phyloP scores from a whole-genome alignment of 2,329 filamentous ascomycete species.

The Ustilaginoidea virens region DNA sequence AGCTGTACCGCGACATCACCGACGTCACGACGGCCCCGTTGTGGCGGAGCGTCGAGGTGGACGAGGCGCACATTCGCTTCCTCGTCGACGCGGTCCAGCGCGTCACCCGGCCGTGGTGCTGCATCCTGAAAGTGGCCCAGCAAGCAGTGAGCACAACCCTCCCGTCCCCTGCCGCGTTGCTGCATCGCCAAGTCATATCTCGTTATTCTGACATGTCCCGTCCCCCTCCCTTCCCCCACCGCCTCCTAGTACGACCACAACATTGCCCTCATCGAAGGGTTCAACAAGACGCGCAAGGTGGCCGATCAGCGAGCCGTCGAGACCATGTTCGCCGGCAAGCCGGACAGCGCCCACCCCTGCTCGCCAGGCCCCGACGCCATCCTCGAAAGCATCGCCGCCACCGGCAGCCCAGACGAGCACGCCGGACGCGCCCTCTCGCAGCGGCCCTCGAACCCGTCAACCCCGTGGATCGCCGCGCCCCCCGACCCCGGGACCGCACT shows the following conservation, averaged over 20 bases:
- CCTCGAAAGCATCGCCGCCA: constrained; percentile 11
- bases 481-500: too few species aligned
- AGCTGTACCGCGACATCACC: constrained; percentile 18
- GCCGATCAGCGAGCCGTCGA: constrained; percentile 9
- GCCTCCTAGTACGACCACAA: constrained; percentile 16
- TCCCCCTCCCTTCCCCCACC: too few species aligned
- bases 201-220: neutral
- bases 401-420: constrained; percentile 9
- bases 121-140: constrained; percentile 13
- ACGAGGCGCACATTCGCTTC: constrained; percentile 16
- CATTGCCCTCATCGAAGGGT: constrained; percentile 15
- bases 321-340: constrained; percentile 4
- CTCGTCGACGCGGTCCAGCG: constrained; percentile 19
- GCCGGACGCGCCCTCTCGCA: too few species aligned
- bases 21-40: constrained; percentile 21
- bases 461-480: too few species aligned
- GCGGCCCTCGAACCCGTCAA: too few species aligned
- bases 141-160: constrained; percentile 11
- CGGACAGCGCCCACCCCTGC: constrained; percentile 7
- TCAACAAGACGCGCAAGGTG: constrained; percentile 15
- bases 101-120: constrained; percentile 18
- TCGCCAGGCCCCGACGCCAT: constrained; percentile 13
- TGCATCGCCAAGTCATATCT: neutral
- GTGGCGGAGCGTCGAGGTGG: constrained; percentile 16
- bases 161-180: neutral